Conservation (phyloP, 164 flowering plant genomes). For the Santalum album region DNA sequence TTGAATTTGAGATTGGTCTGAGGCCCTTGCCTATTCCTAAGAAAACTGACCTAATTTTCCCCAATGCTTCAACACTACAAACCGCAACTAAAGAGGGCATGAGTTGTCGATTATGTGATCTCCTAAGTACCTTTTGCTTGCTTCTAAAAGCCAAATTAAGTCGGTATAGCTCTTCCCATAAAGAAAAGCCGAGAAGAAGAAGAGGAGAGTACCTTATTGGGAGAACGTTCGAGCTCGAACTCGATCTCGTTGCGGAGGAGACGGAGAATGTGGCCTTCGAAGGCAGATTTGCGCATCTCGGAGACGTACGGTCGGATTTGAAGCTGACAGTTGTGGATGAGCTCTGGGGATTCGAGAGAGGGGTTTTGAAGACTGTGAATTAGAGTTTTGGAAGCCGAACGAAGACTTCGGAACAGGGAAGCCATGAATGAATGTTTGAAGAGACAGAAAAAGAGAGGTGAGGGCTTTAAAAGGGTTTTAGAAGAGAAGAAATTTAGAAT, state of each 20-base stretch:
- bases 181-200: not conserved
- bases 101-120: too few relatives aligned
- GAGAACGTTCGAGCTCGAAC: not conserved
- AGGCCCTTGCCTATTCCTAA: too few relatives aligned
- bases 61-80: too few relatives aligned
- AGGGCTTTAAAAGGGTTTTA: too few relatives aligned
- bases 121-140: too few relatives aligned
- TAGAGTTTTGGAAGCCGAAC: not conserved
- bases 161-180: too few relatives aligned
- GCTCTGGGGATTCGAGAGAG: not conserved
- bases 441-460: too few relatives aligned
- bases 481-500: too few relatives aligned
- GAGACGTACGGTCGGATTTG: not conserved
- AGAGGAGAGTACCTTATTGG: not conserved
- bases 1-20: too few relatives aligned
- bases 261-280: not conserved
- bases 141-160: too few relatives aligned
- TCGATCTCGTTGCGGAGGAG: slow-evolving; percentile 4
- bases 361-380: not conserved
- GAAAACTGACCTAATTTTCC: too few relatives aligned
- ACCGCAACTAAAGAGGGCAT: too few relatives aligned
- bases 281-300: not conserved
- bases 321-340: not conserved
- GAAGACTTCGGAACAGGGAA: not conserved
- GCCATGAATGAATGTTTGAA: not conserved